Conservation (phyloP, 768 basidiomycete genomes). For the Rhizopogon vesiculosus region DNA sequence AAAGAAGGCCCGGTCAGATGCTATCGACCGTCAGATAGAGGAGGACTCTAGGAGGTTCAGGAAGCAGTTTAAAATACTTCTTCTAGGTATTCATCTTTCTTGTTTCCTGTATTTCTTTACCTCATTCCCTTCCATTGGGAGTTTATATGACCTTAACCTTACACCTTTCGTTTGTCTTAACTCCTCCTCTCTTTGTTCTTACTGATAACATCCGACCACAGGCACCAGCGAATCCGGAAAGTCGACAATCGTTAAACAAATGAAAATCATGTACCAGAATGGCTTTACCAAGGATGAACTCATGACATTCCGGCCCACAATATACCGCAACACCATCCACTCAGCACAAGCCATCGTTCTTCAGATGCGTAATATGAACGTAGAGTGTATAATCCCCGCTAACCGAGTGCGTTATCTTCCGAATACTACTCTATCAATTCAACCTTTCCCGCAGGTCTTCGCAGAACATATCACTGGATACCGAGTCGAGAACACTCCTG, state of each 20-base stretch:
- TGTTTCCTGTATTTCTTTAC: constrained; percentile 25
- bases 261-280: constrained; percentile 97
- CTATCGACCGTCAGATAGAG: constrained; percentile 80
- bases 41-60: constrained; percentile 80
- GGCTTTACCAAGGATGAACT: constrained; percentile 82
- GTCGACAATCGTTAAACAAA: constrained; percentile 95
- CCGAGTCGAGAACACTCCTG: constrained; percentile 34
- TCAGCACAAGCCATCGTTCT: constrained; percentile 81
- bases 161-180: not conserved
- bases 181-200: not conserved
- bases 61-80: constrained; percentile 88
- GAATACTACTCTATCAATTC: not conserved
- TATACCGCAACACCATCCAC: constrained; percentile 86
- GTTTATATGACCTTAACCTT: not conserved
- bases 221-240: constrained; percentile 96
- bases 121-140: not conserved
- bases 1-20: constrained; percentile 59
- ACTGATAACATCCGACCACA: constrained; percentile 23
- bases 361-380: constrained; percentile 81
- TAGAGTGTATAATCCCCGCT: constrained; percentile 64
- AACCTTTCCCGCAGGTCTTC: constrained; percentile 29
- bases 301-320: constrained; percentile 66
- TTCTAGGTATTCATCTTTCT: constrained; percentile 56
- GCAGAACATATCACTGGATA: constrained; percentile 63
- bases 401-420: constrained; percentile 42